phyloP scores from a whole-genome alignment of 2,329 filamentous ascomycete species.

The Pseudogymnoascus sp. region DNA sequence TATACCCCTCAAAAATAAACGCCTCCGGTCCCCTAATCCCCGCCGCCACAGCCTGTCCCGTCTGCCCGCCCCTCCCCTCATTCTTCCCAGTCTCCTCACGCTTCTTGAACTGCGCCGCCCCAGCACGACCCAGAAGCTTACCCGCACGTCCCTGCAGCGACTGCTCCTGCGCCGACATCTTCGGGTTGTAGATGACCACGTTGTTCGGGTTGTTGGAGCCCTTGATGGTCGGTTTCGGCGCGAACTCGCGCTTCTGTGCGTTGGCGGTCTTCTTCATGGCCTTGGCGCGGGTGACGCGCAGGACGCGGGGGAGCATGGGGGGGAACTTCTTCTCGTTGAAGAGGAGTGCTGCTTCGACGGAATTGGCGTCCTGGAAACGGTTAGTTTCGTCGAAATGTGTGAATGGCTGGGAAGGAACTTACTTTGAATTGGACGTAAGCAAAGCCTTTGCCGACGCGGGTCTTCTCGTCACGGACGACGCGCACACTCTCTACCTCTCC shows the following conservation, averaged over 20 bases:
- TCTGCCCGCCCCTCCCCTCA: neutral
- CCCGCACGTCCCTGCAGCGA: slow-evolving; percentile 65
- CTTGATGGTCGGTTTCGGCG: neutral
- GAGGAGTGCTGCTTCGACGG: slow-evolving; percentile 83
- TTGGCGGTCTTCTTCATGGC: slow-evolving; percentile 33
- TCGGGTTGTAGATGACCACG: slow-evolving; percentile 52
- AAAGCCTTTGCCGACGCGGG: slow-evolving; percentile 90
- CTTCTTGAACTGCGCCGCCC: slow-evolving; percentile 38
- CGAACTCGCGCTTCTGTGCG: slow-evolving; percentile 15
- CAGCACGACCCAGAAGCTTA: slow-evolving; percentile 66
- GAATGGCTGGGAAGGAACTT: slow-evolving; percentile 25
- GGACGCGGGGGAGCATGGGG: slow-evolving; percentile 79
- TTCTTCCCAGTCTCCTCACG: slow-evolving; percentile 20
- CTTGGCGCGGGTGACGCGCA: slow-evolving; percentile 74
- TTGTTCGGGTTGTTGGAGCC: slow-evolving; percentile 15
- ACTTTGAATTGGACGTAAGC: slow-evolving; percentile 94
- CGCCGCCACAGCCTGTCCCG: slow-evolving; percentile 7
- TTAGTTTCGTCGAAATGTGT: slow-evolving; percentile 17
- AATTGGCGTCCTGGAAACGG: slow-evolving; percentile 58
- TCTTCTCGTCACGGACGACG: slow-evolving; percentile 81
- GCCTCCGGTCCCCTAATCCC: slow-evolving; percentile 45
- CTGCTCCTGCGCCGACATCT: slow-evolving; percentile 60
- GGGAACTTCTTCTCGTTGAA: slow-evolving; percentile 88
- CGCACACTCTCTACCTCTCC: slow-evolving; percentile 89
- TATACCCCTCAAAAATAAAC: slow-evolving; percentile 74